Evolutionary conservation across 148 eudicot genomes (phyloP).

Genomic region (Vaccinium darrowii): DNA sequence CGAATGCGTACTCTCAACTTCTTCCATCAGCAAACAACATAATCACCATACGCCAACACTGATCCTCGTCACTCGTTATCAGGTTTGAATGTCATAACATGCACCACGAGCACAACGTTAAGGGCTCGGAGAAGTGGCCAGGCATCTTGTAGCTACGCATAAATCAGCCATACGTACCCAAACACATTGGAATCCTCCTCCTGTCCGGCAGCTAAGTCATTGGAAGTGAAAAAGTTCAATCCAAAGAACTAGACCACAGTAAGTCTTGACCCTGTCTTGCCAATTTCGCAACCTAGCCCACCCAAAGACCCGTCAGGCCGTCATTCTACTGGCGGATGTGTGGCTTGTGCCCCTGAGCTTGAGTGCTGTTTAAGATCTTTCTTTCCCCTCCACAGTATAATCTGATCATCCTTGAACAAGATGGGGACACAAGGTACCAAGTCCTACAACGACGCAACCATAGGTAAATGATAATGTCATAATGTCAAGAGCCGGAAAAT

Average conservation of each 20-base stretch:
- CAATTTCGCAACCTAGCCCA: not conserved
- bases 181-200: not conserved
- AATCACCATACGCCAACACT: not conserved
- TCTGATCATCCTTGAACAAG: constrained; percentile 89
- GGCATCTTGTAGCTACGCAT: not conserved
- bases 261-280: not conserved
- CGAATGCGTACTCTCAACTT: not conserved
- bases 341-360: constrained; percentile 14
- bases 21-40: not conserved
- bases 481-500: no score
- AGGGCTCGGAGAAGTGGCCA: not conserved
- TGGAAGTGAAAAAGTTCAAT: not conserved
- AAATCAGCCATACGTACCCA: not conserved
- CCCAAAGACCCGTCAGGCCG: not conserved
- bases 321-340: not conserved
- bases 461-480: not conserved
- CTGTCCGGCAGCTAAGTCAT: not conserved
- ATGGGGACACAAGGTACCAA: constrained; percentile 91
- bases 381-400: constrained; percentile 86
- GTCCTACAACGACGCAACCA: constrained; percentile 48
- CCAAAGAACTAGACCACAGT: not conserved
- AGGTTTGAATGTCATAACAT: not conserved
- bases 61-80: not conserved
- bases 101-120: not conserved
- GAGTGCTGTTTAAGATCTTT: constrained; percentile 29